Percentiles rank a stretch among this genome's conserved stretches.
Evolutionary conservation across 352 stramenopile species (phyloP).

Genomic region (Blastocystis sp.): DNA sequence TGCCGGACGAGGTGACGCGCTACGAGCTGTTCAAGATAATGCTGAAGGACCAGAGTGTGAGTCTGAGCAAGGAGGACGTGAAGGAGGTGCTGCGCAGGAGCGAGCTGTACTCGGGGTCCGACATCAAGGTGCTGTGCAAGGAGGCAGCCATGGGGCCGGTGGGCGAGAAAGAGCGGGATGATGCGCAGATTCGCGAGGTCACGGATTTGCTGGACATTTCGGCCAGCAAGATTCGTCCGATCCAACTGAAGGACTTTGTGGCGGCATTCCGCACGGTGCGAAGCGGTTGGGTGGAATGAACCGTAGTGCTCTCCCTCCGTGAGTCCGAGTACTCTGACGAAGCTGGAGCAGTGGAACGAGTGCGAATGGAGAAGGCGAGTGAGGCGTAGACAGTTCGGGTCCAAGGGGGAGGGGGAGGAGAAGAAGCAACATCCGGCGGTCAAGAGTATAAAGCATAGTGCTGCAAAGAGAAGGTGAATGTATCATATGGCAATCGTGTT

Average conservation of each 20-base stretch:
- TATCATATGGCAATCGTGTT: no score
- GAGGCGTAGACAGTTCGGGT: slow-evolving; percentile 1
- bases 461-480: no score
- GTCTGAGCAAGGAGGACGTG: slow-evolving; percentile 52
- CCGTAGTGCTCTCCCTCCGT: slow-evolving; percentile 42
- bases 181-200: slow-evolving; percentile 53
- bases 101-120: slow-evolving; percentile 39
- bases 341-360: slow-evolving; percentile 39
- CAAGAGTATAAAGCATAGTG: neutral
- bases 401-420: slow-evolving; percentile 7
- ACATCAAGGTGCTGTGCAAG: slow-evolving; percentile 67
- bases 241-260: slow-evolving; percentile 49
- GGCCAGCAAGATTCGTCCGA: slow-evolving; percentile 28
- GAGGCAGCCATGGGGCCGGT: slow-evolving; percentile 60
- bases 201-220: slow-evolving; percentile 43
- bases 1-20: slow-evolving; percentile 49
- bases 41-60: slow-evolving; percentile 55
- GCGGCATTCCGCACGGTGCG: slow-evolving; percentile 35
- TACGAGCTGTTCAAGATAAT: slow-evolving; percentile 61
- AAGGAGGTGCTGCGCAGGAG: slow-evolving; percentile 15
- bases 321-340: slow-evolving; percentile 23
- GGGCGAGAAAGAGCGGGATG: neutral
- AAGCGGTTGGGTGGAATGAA: neutral
- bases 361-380: neutral
- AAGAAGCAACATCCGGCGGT: neutral